Base-by-base conservation (phyloP, 768 basidiomycete species). In the Sistotremastrum suecicum region DNA sequence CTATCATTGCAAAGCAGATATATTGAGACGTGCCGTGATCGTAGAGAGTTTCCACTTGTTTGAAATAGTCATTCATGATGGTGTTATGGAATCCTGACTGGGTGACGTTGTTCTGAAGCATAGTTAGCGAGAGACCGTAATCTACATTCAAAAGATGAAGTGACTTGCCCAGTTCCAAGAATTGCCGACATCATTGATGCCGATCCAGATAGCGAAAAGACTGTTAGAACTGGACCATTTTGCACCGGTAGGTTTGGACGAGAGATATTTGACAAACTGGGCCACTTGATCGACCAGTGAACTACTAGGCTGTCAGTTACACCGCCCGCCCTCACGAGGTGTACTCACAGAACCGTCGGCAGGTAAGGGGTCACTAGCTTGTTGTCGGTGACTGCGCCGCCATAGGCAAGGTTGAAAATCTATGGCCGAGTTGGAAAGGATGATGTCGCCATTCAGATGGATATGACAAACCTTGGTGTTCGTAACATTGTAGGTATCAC, bases 401-500 rank as follows among this genome's bases (percentile, higher is more conserved):
- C 64, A 31, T 55, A 65, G 9, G 63, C 64, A 8, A 65, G 50
- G 53, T 65, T 58, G 54, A 62, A 63, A 30, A 37, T 28, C n/a
- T 11, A 10, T 12, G 41, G 37, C 37, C 47, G 37, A 39, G 7
- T 48, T 34, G 31, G 29, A 33, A 35, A 42, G 29, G 32, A 49
- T 41, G 36, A 30, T 36, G 9, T 20, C 20, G 40, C 32, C 9
- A 10, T 36, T 33, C 41, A 34, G 33, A 34, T 32, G 45, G 41
- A 10, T 43, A 11, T 28, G 20, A 36, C 50, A 44, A 36, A 74
- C 75, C 60, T 70, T 68, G 44, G 71, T 67, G 34, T 66, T 58
- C 1, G 71, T 74, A 37, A 76, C 68, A 48, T 80, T 80, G 55
- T 72, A 79, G 4, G 70, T 71, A 8, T 56, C 62, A 32, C 68